These are phyloP conservation scores for Meyerozyma guilliermondii DNA, from an alignment of 1,139 yeast genomes.

Conservation along the genomic window DNA sequence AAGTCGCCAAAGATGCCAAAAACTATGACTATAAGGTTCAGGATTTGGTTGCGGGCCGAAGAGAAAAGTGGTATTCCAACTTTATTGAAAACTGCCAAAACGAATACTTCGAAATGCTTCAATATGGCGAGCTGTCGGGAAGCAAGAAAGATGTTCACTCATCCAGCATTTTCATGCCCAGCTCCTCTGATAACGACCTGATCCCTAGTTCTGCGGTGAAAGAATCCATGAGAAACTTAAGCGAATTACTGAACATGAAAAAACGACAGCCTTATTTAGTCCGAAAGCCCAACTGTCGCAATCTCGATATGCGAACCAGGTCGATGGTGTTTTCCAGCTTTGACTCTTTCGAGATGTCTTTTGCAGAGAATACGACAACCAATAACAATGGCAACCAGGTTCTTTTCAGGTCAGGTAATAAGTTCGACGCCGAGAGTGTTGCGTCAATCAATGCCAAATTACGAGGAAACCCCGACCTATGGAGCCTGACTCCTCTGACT, in stretches of 20 bases:
- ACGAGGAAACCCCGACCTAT: neutral
- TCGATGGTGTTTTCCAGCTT: constrained; percentile 1
- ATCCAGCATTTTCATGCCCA: neutral
- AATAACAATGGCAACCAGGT: neutral
- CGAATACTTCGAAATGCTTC: constrained; percentile 10
- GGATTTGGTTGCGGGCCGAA: constrained; percentile 22
- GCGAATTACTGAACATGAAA: constrained; percentile 3
- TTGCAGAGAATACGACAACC: neutral
- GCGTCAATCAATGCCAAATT: neutral
- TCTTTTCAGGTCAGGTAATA: neutral
- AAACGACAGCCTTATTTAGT: neutral
- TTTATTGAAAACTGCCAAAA: constrained; percentile 18
- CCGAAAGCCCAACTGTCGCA: neutral
- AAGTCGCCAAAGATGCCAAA: neutral
- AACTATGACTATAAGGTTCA: constrained; percentile 18
- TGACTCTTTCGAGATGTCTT: neutral
- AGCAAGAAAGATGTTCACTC: neutral
- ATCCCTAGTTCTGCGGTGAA: constrained; percentile 4
- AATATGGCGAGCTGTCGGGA: constrained; percentile 4
- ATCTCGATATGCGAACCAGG: neutral
- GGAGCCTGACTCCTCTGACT: neutral
- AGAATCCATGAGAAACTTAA: too few species aligned
- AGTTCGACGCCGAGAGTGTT: neutral
- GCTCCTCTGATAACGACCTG: constrained; percentile 5
- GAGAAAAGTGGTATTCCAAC: constrained; percentile 16